Conservation (phyloP, 306 rosid genomes). For the Heteromeles arbutifolia region DNA sequence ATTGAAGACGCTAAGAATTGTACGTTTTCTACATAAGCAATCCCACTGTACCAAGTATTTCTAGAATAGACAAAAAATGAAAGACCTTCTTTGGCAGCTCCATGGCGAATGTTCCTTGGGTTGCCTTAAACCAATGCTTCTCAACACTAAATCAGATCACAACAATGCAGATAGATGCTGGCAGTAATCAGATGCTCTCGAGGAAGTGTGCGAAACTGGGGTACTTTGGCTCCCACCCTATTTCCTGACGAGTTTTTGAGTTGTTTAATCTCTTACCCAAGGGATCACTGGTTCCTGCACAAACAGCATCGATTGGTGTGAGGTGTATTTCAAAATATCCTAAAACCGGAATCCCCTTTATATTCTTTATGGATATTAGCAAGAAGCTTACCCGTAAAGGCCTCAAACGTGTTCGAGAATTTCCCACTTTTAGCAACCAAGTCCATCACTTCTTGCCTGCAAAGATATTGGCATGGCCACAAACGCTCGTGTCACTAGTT, state of each 20-base stretch:
- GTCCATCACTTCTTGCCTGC: slow-evolving; percentile 97
- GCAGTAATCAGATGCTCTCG: slow-evolving; percentile 34
- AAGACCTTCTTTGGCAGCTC: not conserved
- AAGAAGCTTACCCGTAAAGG: slow-evolving; percentile 54
- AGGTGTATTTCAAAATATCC: not conserved
- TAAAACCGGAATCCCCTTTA: not conserved
- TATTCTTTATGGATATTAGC: not conserved
- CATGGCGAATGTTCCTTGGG: not conserved
- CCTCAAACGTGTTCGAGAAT: slow-evolving; percentile 62
- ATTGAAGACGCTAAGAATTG: not conserved
- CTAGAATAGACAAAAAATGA: not conserved
- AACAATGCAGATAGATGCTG: not conserved
- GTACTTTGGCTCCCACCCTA: slow-evolving; percentile 97
- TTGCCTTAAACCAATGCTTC: not conserved
- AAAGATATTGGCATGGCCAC: slow-evolving; percentile 15
- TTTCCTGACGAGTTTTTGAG: slow-evolving; percentile 62
- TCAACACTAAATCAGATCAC: not conserved
- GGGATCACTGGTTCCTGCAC: slow-evolving; percentile 68
- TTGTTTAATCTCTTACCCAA: slow-evolving; percentile 86
- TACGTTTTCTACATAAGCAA: not conserved
- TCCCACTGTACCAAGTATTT: not conserved
- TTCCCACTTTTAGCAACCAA: slow-evolving; percentile 70
- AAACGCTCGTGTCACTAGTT: not conserved
- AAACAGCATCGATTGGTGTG: not conserved
- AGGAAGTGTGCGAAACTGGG: slow-evolving; percentile 65